phyloP scores from a whole-genome alignment of 768 basidiomycete species.

The Podaxis pistillaris region DNA sequence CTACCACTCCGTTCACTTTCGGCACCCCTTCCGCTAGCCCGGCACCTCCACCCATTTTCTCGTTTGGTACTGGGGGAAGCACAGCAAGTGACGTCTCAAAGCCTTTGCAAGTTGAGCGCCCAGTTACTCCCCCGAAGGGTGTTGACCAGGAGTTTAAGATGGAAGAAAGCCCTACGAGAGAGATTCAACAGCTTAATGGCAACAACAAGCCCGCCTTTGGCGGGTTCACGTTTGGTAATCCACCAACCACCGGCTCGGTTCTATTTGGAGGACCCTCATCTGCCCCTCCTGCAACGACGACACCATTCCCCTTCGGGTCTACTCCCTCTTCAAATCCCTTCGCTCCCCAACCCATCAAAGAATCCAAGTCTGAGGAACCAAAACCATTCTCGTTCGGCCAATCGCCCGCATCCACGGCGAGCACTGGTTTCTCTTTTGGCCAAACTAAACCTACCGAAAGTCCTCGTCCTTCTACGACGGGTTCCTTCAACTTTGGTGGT shows the following conservation, averaged over 20 bases:
- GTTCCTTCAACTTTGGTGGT: constrained; percentile 48
- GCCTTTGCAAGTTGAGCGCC: constrained; percentile 36
- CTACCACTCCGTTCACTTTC: constrained; percentile 39
- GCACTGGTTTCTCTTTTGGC: constrained; percentile 42
- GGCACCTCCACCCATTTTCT: constrained; percentile 34
- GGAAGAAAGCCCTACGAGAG: constrained; percentile 80
- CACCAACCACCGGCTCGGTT: constrained; percentile 23
- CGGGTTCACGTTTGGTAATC: constrained; percentile 46
- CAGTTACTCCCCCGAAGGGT: constrained; percentile 65
- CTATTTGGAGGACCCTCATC: constrained; percentile 29
- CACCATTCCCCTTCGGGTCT: constrained; percentile 43
- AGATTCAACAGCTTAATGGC: constrained; percentile 48
- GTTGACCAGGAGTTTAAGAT: constrained; percentile 68
- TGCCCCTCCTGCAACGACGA: constrained; percentile 20
- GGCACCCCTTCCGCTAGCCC: constrained; percentile 31
- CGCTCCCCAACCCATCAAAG: constrained; percentile 28
- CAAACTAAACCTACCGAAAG: constrained; percentile 35
- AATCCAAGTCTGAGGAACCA: constrained; percentile 44
- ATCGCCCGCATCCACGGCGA: constrained; percentile 17
- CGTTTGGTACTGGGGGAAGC: constrained; percentile 49
- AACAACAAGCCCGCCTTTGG: constrained; percentile 37
- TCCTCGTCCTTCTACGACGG: constrained; percentile 36
- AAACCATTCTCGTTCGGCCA: constrained; percentile 50
- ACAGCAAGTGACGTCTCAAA: constrained; percentile 36
- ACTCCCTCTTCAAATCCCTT: constrained; percentile 44